Conservation (phyloP, 129 eudicot species). For the Pittosporum tobira region DNA sequence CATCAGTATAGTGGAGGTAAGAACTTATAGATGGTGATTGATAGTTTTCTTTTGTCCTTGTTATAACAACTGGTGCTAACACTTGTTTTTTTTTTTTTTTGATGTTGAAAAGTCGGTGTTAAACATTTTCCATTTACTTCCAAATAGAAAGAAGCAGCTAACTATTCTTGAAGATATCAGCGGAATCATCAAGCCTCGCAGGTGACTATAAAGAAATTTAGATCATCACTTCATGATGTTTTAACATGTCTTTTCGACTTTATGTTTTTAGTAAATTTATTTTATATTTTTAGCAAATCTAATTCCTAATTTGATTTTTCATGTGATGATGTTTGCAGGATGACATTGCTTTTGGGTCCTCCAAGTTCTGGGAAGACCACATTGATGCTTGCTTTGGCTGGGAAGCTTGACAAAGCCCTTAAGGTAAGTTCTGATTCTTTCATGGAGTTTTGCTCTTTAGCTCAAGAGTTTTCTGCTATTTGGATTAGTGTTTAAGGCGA, state of each 20-base stretch:
- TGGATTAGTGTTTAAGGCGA: not conserved
- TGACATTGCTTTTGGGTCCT: constrained; percentile 85
- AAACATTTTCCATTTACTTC: constrained; percentile 38
- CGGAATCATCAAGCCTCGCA: constrained; percentile 72
- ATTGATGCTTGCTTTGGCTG: constrained; percentile 58
- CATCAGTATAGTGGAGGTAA: constrained; percentile 47
- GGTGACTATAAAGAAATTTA: constrained; percentile 25
- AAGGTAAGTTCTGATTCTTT: constrained; percentile 23
- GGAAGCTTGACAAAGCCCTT: constrained; percentile 52
- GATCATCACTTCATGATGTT: not conserved
- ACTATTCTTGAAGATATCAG: constrained; percentile 62
- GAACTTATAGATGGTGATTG: too few relatives aligned
- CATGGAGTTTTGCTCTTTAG: not conserved
- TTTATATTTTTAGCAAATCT: not conserved
- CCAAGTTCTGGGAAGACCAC: constrained; percentile 89
- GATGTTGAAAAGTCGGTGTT: constrained; percentile 26
- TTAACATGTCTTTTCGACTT: not conserved
- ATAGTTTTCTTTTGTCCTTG: too few relatives aligned
- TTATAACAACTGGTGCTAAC: not conserved
- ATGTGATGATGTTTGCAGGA: constrained; percentile 29
- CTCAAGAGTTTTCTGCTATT: constrained; percentile 2
- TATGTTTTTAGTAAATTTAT: not conserved
- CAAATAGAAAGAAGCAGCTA: constrained; percentile 47
- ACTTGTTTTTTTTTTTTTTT: not conserved
- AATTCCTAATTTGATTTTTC: not conserved